Percentiles rank a stretch among this genome's conserved stretches.
Evolutionary conservation across 2,329 filamentous ascomycete species (phyloP).

Genomic region (Exophiala alcalophila): DNA sequence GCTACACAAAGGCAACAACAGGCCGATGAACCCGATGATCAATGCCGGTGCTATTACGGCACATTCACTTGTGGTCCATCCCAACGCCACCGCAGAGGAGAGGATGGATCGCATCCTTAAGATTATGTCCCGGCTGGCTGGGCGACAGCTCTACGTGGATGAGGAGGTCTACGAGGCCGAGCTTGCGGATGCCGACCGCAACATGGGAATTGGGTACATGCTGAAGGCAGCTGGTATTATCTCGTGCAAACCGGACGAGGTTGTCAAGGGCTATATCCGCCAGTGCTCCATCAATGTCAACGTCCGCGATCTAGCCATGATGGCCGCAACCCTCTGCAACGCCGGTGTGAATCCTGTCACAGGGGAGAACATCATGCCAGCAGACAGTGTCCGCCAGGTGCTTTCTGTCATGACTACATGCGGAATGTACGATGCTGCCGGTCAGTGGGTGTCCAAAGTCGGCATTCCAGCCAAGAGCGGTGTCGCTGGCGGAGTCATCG

Average conservation of each 20-base stretch:
- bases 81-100: slow-evolving; percentile 18
- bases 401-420: slow-evolving; percentile 22
- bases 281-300: slow-evolving; percentile 23
- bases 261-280: slow-evolving; percentile 23
- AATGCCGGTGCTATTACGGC: slow-evolving; percentile 20
- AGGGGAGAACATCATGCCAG: slow-evolving; percentile 18
- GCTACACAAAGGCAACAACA: slow-evolving; percentile 15
- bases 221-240: slow-evolving; percentile 19
- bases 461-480: slow-evolving; percentile 22
- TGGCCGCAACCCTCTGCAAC: slow-evolving; percentile 21
- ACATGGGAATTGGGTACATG: slow-evolving; percentile 22
- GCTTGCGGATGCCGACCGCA: slow-evolving; percentile 20
- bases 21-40: slow-evolving; percentile 22
- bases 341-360: slow-evolving; percentile 20
- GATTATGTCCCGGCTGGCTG: slow-evolving; percentile 16
- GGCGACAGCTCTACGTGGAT: slow-evolving; percentile 17
- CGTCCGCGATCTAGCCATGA: slow-evolving; percentile 20
- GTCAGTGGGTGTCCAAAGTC: slow-evolving; percentile 17
- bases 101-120: slow-evolving; percentile 19
- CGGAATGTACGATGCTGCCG: slow-evolving; percentile 20
- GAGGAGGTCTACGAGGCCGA: slow-evolving; percentile 22
- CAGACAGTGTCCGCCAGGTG: slow-evolving; percentile 21
- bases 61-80: slow-evolving; percentile 19
- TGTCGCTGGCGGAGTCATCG: slow-evolving; percentile 19
- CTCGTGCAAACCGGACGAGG: slow-evolving; percentile 19